Percentiles rank a stretch among this genome's conserved stretches.
Evolutionary conservation across 805 yeast species (phyloP).

Genomic region (Kregervanrija fluxuum): DNA sequence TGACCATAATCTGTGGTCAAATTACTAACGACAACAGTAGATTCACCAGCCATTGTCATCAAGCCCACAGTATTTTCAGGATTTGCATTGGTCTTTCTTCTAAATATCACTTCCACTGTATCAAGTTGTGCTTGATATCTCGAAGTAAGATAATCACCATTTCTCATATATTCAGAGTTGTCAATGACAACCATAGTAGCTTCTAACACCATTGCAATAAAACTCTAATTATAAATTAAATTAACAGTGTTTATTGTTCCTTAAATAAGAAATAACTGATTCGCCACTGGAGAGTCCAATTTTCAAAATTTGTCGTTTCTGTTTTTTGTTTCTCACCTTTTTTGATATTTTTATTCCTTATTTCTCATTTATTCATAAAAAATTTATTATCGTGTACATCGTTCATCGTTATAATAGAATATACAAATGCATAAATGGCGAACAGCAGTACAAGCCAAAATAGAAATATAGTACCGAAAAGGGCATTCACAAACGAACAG

Average conservation of each 20-base stretch:
- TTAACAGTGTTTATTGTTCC: too few relatives aligned
- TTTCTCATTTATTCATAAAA: slow-evolving; percentile 1
- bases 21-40: slow-evolving; percentile 83
- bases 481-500: slow-evolving; percentile 27
- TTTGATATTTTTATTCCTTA: slow-evolving; percentile 8
- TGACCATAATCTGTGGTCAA: slow-evolving; percentile 83
- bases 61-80: slow-evolving; percentile 94
- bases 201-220: slow-evolving; percentile 70
- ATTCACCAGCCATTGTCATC: slow-evolving; percentile 78
- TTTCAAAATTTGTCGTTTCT: too few relatives aligned
- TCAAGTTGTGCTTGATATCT: slow-evolving; percentile 91
- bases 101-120: slow-evolving; percentile 80
- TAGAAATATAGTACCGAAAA: background rate
- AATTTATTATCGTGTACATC: too few relatives aligned
- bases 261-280: too few relatives aligned
- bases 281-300: too few relatives aligned
- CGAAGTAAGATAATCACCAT: slow-evolving; percentile 86
- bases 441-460: background rate
- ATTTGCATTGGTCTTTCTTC: slow-evolving; percentile 76
- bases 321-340: background rate
- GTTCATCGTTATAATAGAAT: background rate
- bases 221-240: too few relatives aligned
- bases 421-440: background rate
- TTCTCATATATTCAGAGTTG: slow-evolving; percentile 92
- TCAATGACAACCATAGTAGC: slow-evolving; percentile 95